Evolutionary conservation across 176 grass and related monocot species (phyloP).

Genomic region (Dactylis glomerata): DNA sequence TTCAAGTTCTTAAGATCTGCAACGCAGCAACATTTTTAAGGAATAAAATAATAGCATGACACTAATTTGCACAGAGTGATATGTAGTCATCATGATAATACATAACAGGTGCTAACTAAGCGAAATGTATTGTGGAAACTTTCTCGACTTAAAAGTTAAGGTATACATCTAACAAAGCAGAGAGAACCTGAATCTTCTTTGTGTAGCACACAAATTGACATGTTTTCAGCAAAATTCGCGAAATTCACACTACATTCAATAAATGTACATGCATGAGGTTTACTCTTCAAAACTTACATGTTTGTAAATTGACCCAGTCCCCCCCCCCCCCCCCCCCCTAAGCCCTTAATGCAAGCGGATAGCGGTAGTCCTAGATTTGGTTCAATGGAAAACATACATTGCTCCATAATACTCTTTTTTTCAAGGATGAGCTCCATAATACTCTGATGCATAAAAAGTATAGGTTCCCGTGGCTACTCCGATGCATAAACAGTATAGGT

Average conservation of each 20-base stretch:
- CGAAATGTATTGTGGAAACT: background rate
- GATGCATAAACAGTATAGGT: background rate
- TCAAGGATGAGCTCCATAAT: too few relatives aligned
- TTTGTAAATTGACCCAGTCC: background rate
- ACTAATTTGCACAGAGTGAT: background rate
- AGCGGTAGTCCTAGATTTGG: background rate
- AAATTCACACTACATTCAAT: background rate
- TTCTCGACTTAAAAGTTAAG: background rate
- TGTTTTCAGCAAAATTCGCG: background rate
- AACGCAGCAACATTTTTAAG: slow-evolving; percentile 14
- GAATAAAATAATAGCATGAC: background rate
- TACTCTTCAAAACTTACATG: background rate
- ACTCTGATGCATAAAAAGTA: background rate
- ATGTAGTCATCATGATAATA: background rate
- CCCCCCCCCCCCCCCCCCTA: too few relatives aligned
- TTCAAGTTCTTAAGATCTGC: slow-evolving; percentile 67
- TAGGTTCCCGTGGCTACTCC: background rate
- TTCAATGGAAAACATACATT: background rate
- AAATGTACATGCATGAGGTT: background rate
- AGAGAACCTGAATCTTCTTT: background rate
- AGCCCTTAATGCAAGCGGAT: background rate
- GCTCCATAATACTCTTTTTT: background rate
- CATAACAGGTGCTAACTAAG: background rate
- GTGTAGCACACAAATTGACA: background rate
- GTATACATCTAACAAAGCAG: background rate